Evolutionary conservation across 1,284 basidiomycete species (phyloP).

Genomic region (Neonothopanus nambi): DNA sequence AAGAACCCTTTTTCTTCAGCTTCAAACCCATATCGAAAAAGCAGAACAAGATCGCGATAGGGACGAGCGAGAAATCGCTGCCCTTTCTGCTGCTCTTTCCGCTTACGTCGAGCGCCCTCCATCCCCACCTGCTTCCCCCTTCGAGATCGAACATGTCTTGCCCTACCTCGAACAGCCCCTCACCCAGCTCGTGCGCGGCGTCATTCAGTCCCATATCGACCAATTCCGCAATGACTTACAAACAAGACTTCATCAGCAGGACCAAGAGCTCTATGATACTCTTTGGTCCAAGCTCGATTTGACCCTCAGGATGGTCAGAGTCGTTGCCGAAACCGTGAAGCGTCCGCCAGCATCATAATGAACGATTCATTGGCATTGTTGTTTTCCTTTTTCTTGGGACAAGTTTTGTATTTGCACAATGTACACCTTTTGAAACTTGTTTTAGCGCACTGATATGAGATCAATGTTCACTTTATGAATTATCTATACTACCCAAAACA

Average conservation of each 20-base stretch:
- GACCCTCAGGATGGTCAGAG: constrained; percentile 4
- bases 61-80: constrained; percentile 6
- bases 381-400: too few relatives aligned
- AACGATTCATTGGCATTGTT: too few relatives aligned
- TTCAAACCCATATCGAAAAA: background rate
- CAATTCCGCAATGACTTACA: background rate
- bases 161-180: constrained; percentile 6
- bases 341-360: background rate
- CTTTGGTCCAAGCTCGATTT: constrained; percentile 6
- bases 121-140: constrained; percentile 11
- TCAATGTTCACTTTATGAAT: too few relatives aligned
- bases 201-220: constrained; percentile 1
- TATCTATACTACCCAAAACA: too few relatives aligned
- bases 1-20: background rate
- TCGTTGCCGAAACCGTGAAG: constrained; percentile 5
- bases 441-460: too few relatives aligned
- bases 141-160: constrained; percentile 3
- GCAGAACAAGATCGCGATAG: background rate
- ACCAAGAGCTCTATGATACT: constrained; percentile 6
- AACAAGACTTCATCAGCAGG: constrained; percentile 1
- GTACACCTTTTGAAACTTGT: too few relatives aligned
- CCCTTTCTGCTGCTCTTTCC: constrained; percentile 8
- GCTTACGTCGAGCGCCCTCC: constrained; percentile 7
- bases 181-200: background rate
- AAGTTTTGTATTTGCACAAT: too few relatives aligned